Base-by-base conservation (phyloP, 352 stramenopile genomes). In the Phytophthora megakarya region DNA sequence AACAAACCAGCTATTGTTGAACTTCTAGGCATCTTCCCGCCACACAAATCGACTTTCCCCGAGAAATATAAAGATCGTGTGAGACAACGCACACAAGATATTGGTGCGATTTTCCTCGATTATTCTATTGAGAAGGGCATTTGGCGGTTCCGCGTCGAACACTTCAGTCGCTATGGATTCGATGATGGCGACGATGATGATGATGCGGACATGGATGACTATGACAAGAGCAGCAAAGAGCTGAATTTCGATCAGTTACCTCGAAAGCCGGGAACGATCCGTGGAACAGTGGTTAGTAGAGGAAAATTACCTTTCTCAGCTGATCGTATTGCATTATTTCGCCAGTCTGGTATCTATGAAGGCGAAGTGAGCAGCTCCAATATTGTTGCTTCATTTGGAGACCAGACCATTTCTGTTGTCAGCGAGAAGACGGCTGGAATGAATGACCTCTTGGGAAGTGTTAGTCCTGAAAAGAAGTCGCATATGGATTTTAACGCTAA, bases 161-260 rank as follows among this genome's bases (percentile, higher is more conserved):
- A 95, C 47, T 95, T 95, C 39, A 93, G 83, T 64, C 86, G 86
- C 30, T 95, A 95, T 46, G 86, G 83, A 5, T 84, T 95, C 49
- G 72, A 82, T 40, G 79, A 88, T 51, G 77, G 90, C 35, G 84
- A 92, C 22, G 84, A 90, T 12, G 76, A 92, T 19, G 84, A 88
- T 2, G 78, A 89, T 62, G 38, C 80, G 45, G 64, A 78, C 21
- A 76, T 82, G 65, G 60, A 67, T 59, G 73, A 23, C n/a, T 30
- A 61, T n/a, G 63, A 68, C 19, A 48, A 38, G 26, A 48, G 13
- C 10, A 57, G 23, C 26, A 64, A 56, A 19, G 52, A 67, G 19
- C 28, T 71, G 39, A 53, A 73, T 33, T 42, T 66, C n/a, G 50
- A 43, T 22, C 60, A 70, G 19, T 38, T 54, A 13, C 26, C 60